These are phyloP conservation scores for Gigaspora rosea DNA, from an alignment of 192 early-diverging fungal species.

Conservation along the genomic window DNA sequence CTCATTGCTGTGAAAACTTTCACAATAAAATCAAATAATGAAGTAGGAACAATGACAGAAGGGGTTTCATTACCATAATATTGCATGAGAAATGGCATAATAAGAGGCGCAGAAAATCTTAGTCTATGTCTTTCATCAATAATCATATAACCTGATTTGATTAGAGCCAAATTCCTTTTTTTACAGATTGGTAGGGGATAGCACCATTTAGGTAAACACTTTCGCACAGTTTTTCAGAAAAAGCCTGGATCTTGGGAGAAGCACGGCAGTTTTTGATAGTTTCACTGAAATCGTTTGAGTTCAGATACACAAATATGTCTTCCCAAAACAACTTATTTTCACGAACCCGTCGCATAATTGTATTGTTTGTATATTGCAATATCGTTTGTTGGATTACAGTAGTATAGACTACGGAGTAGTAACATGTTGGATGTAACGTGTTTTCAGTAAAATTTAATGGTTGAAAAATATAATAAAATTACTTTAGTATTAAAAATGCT, in stretches of 20 bases:
- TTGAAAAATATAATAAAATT: too few species aligned
- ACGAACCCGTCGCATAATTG: neutral
- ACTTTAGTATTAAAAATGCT: too few species aligned
- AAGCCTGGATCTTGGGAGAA: neutral
- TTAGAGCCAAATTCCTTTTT: neutral
- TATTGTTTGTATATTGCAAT: neutral
- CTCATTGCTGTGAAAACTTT: neutral
- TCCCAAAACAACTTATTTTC: conserved; percentile 8
- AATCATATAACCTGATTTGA: neutral
- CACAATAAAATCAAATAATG: conserved; percentile 3
- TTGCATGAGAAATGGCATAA: neutral
- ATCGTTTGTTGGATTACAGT: too few species aligned
- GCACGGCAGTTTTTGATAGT: neutral
- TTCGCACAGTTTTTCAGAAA: neutral
- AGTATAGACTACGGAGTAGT: too few species aligned
- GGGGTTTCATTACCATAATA: neutral
- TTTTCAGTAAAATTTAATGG: too few species aligned
- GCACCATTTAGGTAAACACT: neutral
- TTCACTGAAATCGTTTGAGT: neutral
- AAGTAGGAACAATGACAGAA: neutral
- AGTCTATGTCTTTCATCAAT: neutral
- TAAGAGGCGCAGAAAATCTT: neutral
- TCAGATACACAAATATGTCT: neutral
- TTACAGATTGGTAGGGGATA: neutral
- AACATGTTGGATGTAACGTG: too few species aligned